These are phyloP conservation scores for Scenedesmus sp. DNA, from an alignment of 163 green algal genomes.

Conservation along the genomic window DNA sequence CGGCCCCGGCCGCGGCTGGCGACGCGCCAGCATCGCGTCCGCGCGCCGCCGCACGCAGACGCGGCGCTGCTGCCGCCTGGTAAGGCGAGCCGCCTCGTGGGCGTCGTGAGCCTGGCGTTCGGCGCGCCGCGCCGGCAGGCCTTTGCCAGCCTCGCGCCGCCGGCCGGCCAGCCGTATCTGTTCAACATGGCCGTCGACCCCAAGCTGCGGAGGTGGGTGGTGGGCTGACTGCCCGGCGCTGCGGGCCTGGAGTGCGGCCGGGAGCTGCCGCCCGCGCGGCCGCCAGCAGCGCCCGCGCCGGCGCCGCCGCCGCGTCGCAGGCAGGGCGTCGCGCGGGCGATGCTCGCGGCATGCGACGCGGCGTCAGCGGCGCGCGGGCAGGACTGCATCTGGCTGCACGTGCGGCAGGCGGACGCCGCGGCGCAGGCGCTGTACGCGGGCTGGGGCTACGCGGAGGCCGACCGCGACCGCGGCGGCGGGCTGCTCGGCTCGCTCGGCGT, in stretches of 20 bases:
- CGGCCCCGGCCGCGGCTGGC: too few relatives aligned
- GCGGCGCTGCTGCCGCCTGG: conserved; percentile 35
- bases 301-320: not conserved
- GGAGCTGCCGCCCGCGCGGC: not conserved
- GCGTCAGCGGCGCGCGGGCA: not conserved
- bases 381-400: conserved; percentile 46
- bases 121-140: not conserved
- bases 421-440: conserved; percentile 50
- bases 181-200: conserved; percentile 59
- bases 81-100: conserved; percentile 45
- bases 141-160: conserved; percentile 39
- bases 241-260: not conserved
- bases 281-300: not conserved
- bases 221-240: too few relatives aligned
- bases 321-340: conserved; percentile 42
- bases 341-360: conserved; percentile 47
- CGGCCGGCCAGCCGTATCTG: conserved; percentile 39
- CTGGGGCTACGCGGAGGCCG: conserved; percentile 32
- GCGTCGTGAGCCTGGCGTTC: conserved; percentile 40
- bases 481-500: not conserved
- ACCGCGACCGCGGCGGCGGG: conserved; percentile 5
- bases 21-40: too few relatives aligned
- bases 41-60: not conserved
- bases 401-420: conserved; percentile 44
- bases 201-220: conserved; percentile 41